These are phyloP conservation scores for Ceratocystis variospora DNA, from an alignment of 2,329 filamentous ascomycete genomes.

Conservation along the genomic window DNA sequence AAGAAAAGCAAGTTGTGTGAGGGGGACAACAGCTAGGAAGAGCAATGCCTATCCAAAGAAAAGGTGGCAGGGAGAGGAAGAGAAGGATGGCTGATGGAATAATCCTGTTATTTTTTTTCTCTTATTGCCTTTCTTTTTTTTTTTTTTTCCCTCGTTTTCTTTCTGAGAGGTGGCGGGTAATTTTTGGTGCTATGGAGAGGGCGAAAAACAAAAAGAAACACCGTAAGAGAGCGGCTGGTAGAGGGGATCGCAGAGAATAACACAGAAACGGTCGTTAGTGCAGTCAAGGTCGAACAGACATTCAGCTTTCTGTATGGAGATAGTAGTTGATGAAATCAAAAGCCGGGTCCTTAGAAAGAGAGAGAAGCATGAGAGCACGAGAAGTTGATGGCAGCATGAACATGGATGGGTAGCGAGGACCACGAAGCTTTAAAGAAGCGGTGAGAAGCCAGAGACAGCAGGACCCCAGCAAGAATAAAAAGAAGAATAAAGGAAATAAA, in stretches of 20 bases:
- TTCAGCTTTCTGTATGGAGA: background rate
- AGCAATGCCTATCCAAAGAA: background rate
- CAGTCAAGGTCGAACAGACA: background rate
- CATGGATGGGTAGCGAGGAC: slow-evolving; percentile 12
- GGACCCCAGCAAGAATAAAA: slow-evolving; percentile 7
- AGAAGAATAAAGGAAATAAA: slow-evolving; percentile 6
- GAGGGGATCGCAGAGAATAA: too few relatives aligned
- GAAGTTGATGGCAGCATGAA: background rate
- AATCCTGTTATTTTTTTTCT: background rate
- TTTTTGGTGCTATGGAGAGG: background rate
- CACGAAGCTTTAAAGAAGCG: slow-evolving; percentile 18
- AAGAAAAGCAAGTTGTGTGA: background rate
- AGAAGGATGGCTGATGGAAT: background rate
- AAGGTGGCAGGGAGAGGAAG: slow-evolving; percentile 7
- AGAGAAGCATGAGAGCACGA: background rate
- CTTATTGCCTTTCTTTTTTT: background rate
- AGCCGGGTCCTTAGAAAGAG: background rate
- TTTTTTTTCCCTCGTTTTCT: background rate
- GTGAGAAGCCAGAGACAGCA: slow-evolving; percentile 14
- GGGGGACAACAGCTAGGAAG: background rate
- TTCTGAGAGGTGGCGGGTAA: background rate
- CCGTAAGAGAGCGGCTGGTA: background rate
- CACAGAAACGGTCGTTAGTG: background rate
- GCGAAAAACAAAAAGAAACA: background rate
- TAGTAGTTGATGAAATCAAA: background rate